Percentiles rank a stretch among this genome's conserved stretches.
Conservation (phyloP, 805 yeast genomes). For the Ogataea salicorniae region DNA sequence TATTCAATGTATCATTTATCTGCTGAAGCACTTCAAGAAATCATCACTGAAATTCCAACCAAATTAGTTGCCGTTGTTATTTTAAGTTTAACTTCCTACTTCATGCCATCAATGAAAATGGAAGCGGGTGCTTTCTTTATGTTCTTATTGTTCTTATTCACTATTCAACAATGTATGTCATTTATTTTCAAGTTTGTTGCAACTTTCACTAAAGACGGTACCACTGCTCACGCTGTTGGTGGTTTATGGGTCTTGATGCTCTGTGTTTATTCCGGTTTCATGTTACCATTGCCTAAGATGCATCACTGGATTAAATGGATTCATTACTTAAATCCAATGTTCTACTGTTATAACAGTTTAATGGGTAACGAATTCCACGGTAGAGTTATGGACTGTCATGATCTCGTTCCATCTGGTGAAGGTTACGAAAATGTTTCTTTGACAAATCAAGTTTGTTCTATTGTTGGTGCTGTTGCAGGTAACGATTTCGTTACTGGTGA, state of each 20-base stretch:
- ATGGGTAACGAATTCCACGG: constrained; percentile 54
- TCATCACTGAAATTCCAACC: constrained; percentile 55
- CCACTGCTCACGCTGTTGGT: constrained; percentile 52
- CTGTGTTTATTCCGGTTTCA: constrained; percentile 53
- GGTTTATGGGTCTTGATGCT: constrained; percentile 51
- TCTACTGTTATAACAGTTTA: constrained; percentile 46
- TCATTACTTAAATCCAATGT: constrained; percentile 43
- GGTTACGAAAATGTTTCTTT: constrained; percentile 42
- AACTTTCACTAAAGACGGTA: constrained; percentile 46
- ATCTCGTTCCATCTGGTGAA: constrained; percentile 49
- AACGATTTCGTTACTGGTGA: constrained; percentile 30
- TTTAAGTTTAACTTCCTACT: constrained; percentile 42
- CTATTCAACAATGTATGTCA: constrained; percentile 47
- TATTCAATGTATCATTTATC: constrained; percentile 60
- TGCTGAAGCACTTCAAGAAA: constrained; percentile 59
- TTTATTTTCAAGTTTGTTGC: constrained; percentile 51
- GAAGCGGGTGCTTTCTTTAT: constrained; percentile 54
- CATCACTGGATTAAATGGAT: constrained; percentile 61
- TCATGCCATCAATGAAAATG: constrained; percentile 47
- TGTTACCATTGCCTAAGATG: constrained; percentile 36
- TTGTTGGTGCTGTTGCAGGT: constrained; percentile 41
- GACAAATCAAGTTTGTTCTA: constrained; percentile 42
- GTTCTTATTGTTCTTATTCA: constrained; percentile 36
- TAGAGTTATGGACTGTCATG: constrained; percentile 45
- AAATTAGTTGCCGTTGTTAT: constrained; percentile 47